Base-by-base conservation (phyloP, 1,139 yeast genomes). In the Wickerhamiella infanticola region DNA sequence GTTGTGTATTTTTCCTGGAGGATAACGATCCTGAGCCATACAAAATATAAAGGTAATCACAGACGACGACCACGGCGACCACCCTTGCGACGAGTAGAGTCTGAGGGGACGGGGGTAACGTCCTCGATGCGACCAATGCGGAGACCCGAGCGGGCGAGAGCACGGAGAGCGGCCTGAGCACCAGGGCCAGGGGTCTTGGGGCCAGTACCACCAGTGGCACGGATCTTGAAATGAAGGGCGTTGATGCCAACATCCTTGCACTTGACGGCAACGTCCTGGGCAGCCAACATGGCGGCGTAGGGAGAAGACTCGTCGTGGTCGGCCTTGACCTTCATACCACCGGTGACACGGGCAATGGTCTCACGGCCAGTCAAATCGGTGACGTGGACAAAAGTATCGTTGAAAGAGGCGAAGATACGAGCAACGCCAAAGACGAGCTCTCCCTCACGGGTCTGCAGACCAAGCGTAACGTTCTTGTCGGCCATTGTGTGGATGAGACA, bases 1-100 rank as follows among this genome's bases (percentile, higher is more conserved):
- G 13, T 38, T 13, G 40, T 38, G 40, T 26, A 38, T 25, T 38
- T 38, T 38, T 38, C 40, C 25, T 24, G 25, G 33, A 29, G 33
- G 33, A 24, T 38, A 24, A 23, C 23, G 26, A 25, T 38, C 40
- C 40, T 38, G 25, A 25, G 23, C 40, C 40, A 43, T 43, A 47
- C 47, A 46, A 48, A 46, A 42, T 40, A 40, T 25, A 43, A 47
- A 47, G 47, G 47, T 48, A 65, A 65, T 79, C 79, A 88, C 77
- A 88, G 83, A 83, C 99, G 86, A 82, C 98, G 90, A 88, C 99
- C 99, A 82, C 99, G 88, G 81, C 98, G 93, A 84, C 99, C 99
- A 85, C 98, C 98, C 94, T 93, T 93, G 84, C 94, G 85, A 82
- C 99, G 93, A 73, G 98, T 93, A 67, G 97, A 88, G 75, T 93